These are phyloP conservation scores for Stagonosporopsis rhizophila DNA, from an alignment of 2,329 filamentous ascomycete genomes.

Conservation along the genomic window DNA sequence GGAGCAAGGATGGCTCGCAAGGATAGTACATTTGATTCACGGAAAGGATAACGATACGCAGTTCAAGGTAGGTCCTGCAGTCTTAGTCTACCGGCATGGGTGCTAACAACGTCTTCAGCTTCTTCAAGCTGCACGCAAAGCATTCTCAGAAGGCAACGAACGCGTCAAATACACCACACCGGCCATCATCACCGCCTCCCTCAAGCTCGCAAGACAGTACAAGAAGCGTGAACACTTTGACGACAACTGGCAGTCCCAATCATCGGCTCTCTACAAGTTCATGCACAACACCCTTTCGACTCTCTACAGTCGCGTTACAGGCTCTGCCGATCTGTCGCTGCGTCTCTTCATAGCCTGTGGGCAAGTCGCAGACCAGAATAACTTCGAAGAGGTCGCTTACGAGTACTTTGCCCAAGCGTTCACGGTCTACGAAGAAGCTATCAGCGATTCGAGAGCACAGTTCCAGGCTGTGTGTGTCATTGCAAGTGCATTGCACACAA, in stretches of 20 bases:
- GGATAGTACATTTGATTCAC: constrained; percentile 87
- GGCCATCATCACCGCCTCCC: constrained; percentile 84
- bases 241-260: constrained; percentile 75
- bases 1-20: constrained; percentile 95
- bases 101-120: constrained; percentile 58
- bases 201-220: constrained; percentile 87
- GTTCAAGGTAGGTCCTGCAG: constrained; percentile 66
- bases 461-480: constrained; percentile 98
- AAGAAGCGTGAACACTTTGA: constrained; percentile 90
- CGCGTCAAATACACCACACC: constrained; percentile 95
- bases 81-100: too few species aligned
- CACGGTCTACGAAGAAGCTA: constrained; percentile 95
- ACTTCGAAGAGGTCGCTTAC: constrained; percentile 94
- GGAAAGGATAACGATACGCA: constrained; percentile 90
- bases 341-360: constrained; percentile 91
- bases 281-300: constrained; percentile 87
- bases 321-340: constrained; percentile 85
- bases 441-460: constrained; percentile 94
- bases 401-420: constrained; percentile 99
- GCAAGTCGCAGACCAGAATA: constrained; percentile 88
- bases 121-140: constrained; percentile 84
- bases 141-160: constrained; percentile 90
- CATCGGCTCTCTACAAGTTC: constrained; percentile 90
- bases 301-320: constrained; percentile 85
- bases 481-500: constrained; percentile 85